A percentile compares a stretch with the other conserved stretches of the same genome.
These are phyloP conservation scores for Cercophora sp. DNA, from an alignment of 495 filamentous ascomycete species.

Conservation along the genomic window DNA sequence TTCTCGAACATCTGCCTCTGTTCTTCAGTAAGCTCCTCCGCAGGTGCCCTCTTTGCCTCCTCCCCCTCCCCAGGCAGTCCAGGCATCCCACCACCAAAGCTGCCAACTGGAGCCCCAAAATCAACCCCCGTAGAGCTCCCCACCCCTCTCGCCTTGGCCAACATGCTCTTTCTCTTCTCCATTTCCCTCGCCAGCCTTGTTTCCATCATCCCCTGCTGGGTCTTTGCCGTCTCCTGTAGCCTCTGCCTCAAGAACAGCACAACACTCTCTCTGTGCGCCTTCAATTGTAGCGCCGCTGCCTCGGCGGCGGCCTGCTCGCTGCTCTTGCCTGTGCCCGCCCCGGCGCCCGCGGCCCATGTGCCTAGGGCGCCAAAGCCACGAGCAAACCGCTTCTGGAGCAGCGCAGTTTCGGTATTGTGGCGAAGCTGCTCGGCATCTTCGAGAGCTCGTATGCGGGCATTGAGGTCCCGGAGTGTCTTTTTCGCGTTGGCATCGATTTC, in stretches of 20 bases:
- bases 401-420: constrained; percentile 60
- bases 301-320: constrained; percentile 68
- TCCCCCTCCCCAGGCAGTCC: constrained; percentile 35
- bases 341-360: constrained; percentile 70
- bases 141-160: constrained; percentile 59
- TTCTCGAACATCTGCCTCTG: constrained; percentile 89
- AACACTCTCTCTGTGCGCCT: constrained; percentile 69
- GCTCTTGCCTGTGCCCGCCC: constrained; percentile 32
- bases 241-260: constrained; percentile 73
- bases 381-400: constrained; percentile 67
- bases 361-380: constrained; percentile 57
- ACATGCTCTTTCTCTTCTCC: constrained; percentile 82
- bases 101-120: constrained; percentile 13
- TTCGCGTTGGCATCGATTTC: constrained; percentile 82
- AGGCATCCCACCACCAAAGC: neutral
- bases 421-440: constrained; percentile 78
- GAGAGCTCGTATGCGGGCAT: constrained; percentile 68
- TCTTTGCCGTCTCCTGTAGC: constrained; percentile 68
- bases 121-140: constrained; percentile 9
- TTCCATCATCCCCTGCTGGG: constrained; percentile 89
- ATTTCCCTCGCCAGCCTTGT: constrained; percentile 74
- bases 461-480: constrained; percentile 75
- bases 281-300: constrained; percentile 54
- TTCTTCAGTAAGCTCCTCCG: constrained; percentile 67
- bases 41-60: constrained; percentile 29